Percentiles rank a stretch among this genome's conserved stretches.
Conservation (phyloP, 1,139 yeast species). For the Nakaseomyces bracarensis region DNA sequence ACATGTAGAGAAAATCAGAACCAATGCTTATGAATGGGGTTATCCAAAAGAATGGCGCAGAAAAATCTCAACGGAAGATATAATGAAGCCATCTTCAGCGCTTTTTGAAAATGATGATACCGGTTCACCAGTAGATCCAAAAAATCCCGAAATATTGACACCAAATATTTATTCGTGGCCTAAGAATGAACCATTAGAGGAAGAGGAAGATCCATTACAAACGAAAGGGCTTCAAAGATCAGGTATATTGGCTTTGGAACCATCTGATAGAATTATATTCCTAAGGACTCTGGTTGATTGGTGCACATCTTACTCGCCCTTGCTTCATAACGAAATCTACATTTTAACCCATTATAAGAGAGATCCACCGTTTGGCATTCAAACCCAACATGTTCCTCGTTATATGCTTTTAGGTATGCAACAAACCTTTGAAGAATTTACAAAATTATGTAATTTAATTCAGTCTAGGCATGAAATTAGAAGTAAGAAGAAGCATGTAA, state of each 20-base stretch:
- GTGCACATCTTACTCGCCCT: constrained; percentile 41
- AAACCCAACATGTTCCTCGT: constrained; percentile 29
- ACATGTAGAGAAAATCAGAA: constrained; percentile 39
- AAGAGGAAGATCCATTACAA: constrained; percentile 30
- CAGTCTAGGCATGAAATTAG: constrained; percentile 27
- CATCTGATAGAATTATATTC: constrained; percentile 41
- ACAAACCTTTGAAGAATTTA: constrained; percentile 20
- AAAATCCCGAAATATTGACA: constrained; percentile 35
- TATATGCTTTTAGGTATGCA: constrained; percentile 25
- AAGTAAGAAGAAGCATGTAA: constrained; percentile 27
- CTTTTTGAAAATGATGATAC: constrained; percentile 22
- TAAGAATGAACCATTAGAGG: constrained; percentile 18
- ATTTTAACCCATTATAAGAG: constrained; percentile 27
- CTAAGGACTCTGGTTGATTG: constrained; percentile 43
- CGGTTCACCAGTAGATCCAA: constrained; percentile 35
- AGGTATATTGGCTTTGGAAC: constrained; percentile 42
- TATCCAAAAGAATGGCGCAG: constrained; percentile 41
- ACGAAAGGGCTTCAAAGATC: constrained; percentile 36
- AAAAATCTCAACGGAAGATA: constrained; percentile 14
- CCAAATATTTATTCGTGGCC: constrained; percentile 22
- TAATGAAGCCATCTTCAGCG: constrained; percentile 16
- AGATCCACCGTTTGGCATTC: constrained; percentile 30
- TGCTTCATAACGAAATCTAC: constrained; percentile 36
- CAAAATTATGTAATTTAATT: constrained; percentile 23
- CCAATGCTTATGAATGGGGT: constrained; percentile 32